Evolutionary conservation across 2,329 filamentous ascomycete genomes (phyloP).

Genomic region (Dactylonectria macrodidyma): DNA sequence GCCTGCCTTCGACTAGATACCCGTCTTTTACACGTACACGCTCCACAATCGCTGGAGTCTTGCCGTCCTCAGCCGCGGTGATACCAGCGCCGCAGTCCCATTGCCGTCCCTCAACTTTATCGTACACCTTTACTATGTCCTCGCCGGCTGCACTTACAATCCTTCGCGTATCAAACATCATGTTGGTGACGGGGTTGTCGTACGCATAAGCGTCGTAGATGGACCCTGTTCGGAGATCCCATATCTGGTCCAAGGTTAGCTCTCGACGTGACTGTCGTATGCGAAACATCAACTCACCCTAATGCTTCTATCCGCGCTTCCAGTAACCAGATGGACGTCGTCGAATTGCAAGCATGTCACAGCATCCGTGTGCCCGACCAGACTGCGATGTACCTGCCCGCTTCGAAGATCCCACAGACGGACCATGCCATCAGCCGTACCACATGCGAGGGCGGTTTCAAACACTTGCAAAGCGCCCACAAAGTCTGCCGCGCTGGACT

Average conservation of each 20-base stretch:
- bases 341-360: constrained; percentile 97
- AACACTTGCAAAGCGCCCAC: constrained; percentile 96
- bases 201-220: constrained; percentile 98
- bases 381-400: constrained; percentile 95
- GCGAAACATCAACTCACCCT: constrained; percentile 75
- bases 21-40: constrained; percentile 93
- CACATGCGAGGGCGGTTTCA: constrained; percentile 94
- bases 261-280: not conserved
- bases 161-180: constrained; percentile 95
- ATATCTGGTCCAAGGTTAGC: constrained; percentile 78
- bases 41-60: constrained; percentile 80
- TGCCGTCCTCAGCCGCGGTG: constrained; percentile 75
- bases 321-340: constrained; percentile 94
- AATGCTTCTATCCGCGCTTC: constrained; percentile 92
- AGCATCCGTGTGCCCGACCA: constrained; percentile 95
- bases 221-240: constrained; percentile 96
- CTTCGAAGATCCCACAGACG: constrained; percentile 96
- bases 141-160: constrained; percentile 94
- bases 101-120: constrained; percentile 94
- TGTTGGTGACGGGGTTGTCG: constrained; percentile 90
- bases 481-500: constrained; percentile 83
- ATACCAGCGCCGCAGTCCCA: constrained; percentile 96
- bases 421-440: constrained; percentile 98
- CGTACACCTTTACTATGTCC: constrained; percentile 96
- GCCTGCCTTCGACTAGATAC: constrained; percentile 91